These are phyloP conservation scores for Pisolithus sp. DNA, from an alignment of 768 basidiomycete genomes.

Conservation along the genomic window DNA sequence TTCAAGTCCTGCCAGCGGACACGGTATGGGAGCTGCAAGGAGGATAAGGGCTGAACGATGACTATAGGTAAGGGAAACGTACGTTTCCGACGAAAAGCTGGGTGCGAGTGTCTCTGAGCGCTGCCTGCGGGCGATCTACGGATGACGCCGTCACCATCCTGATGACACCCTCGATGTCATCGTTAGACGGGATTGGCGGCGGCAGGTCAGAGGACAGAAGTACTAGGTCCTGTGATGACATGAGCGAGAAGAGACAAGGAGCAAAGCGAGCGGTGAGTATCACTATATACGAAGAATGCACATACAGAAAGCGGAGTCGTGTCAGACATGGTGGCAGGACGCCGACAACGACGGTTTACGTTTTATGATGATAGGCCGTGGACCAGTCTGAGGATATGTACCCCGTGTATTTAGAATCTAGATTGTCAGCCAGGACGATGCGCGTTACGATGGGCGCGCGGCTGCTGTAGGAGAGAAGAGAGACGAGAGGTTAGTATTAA, in stretches of 20 bases:
- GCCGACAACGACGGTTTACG: background rate
- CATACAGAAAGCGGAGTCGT: constrained; percentile 4
- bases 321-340: constrained; percentile 1
- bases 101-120: constrained; percentile 79
- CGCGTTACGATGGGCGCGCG: background rate
- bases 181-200: constrained; percentile 47
- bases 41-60: background rate
- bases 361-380: background rate
- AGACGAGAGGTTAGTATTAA: background rate
- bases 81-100: constrained; percentile 97
- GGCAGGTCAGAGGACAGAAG: background rate
- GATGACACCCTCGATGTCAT: constrained; percentile 90
- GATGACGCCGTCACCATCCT: constrained; percentile 79
- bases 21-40: constrained; percentile 78
- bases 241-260: background rate
- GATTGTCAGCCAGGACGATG: background rate
- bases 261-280: background rate
- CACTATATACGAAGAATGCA: constrained; percentile 4
- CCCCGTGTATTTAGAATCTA: background rate
- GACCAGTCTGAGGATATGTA: background rate
- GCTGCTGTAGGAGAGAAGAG: background rate
- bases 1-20: constrained; percentile 99
- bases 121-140: constrained; percentile 36
- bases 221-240: background rate
- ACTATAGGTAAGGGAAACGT: constrained; percentile 25